Base-by-base conservation (phyloP, 2,329 filamentous ascomycete species). In the Cytospora leucostoma region DNA sequence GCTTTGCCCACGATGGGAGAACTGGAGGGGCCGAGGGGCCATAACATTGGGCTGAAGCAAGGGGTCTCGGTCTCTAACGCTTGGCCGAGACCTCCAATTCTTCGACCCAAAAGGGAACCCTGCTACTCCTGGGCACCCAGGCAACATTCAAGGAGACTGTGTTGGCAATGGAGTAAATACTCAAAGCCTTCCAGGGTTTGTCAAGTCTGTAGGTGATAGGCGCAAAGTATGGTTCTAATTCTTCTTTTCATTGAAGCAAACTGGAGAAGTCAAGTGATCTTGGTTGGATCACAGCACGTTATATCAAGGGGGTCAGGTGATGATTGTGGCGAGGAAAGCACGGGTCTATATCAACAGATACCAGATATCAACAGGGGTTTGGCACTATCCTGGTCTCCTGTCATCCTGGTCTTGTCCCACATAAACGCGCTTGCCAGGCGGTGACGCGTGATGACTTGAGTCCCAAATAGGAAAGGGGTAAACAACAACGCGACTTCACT, bases 401-500 rank as follows among this genome's bases (percentile, higher is more conserved):
- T 27, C 27, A 27, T 27, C 49, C 37, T 54, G 56, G 50, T 47
- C 52, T 33, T 32, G 19, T 35, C 56, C 60, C 60, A 60, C 56
- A 53, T 40, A 60, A 60, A 65, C 64, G 64, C 64, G 64, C 56
- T 56, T 55, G 15, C 51, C n/a, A 38, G 49, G 52, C 56, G 51
- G 60, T 62, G 62, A 63, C 62, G 62, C 59, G 59, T 55, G 59
- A 56, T 40, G 12, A 32, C 21, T 19, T 49, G 35, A 44, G 53
- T 55, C 64, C 64, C n/a, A 47, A 60, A 54, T 35, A 54, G 64
- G 64, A 65, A 65, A 65, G 64, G 64, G 64, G 64, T 65, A 65
- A 65, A 65, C 64, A 65, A 63, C 52, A 40, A 40, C 56, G 61
- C 60, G 47, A 65, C 64, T 65, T 49, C 64, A 55, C 49, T 62